Base-by-base conservation (phyloP, 164 flowering plant species). In the Sextonia rubra region DNA sequence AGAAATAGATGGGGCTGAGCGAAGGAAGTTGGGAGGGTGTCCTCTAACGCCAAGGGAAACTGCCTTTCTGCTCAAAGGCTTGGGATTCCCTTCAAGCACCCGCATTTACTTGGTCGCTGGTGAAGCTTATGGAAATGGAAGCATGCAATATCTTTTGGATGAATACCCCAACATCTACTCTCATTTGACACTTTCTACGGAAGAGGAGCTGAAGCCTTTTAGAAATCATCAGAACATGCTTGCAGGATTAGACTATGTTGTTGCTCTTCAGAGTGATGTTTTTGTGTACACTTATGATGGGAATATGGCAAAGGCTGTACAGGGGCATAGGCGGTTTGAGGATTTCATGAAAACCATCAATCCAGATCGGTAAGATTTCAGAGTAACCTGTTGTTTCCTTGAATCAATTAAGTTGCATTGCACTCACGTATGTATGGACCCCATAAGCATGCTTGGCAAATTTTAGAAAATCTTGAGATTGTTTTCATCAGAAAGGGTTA, bases 241-340 rank as follows among this genome's bases (percentile, higher is more conserved):
- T 72, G 99, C 98, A 69, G 99, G 97, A 22, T 71, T 93, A 77
- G 99, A 96, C 74, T 93, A 96, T 76, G 87, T 82, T 65, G 97
- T 96, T 70, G 98, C 99, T 23, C 92, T 93, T 56, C 83, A 90
- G 76, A 93, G 99, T 77, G 90, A 93, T 78, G 96, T 89, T 12
- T 93, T 93, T 77, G 82, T 93, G 60, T 92, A 91, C 75, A 92
- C 99, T 9, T 96, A 90, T 74, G 99, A 96, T 77, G 99, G 99
- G 4, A 96, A 96, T 79, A 96, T 96, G 99, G 99, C 99, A 67
- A 93, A 96, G 84, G 99, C 98, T 56, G 97, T 96, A 67, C 91
- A 92, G 87, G 99, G 99, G 68, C 99, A 96, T 71, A 81, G 98
- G 79, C 90, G 99, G 7, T 96, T 93, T 73, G 98, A 96, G 83